phyloP scores from a whole-genome alignment of 1,284 basidiomycete species.

The Rugiboletus extremiorientalis region DNA sequence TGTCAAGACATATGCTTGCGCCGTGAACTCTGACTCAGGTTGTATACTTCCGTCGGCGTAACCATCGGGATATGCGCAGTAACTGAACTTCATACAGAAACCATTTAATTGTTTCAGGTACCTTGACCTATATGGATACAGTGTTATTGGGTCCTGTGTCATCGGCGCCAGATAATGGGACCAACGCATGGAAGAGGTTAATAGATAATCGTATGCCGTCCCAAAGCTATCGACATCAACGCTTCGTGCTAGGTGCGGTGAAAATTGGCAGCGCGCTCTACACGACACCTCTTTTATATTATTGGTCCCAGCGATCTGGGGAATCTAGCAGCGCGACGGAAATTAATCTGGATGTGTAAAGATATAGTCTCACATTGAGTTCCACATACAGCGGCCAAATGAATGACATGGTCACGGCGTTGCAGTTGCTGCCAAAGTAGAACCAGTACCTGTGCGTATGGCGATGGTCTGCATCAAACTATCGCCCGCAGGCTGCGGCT shows the following conservation, averaged over 20 bases:
- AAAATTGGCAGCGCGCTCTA: background rate
- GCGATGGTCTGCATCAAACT: background rate
- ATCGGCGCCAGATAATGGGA: background rate
- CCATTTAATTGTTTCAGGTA: background rate
- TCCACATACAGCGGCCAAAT: background rate
- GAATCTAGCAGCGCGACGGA: background rate
- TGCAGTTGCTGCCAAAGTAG: background rate
- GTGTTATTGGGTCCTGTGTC: background rate
- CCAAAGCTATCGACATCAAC: background rate
- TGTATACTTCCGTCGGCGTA: no score
- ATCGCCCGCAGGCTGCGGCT: background rate
- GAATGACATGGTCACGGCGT: background rate
- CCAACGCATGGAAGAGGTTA: background rate
- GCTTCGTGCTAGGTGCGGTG: background rate
- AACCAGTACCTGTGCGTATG: background rate
- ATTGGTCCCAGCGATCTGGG: background rate
- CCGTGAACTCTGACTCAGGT: background rate
- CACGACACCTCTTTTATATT: background rate
- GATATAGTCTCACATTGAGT: background rate
- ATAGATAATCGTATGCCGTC: background rate
- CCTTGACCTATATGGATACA: background rate
- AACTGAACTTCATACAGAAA: no score
- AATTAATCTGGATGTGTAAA: background rate
- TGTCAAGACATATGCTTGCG: background rate
- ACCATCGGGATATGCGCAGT: no score